phyloP scores from a whole-genome alignment of 306 rosid species.

The Cucumis hystrix region DNA sequence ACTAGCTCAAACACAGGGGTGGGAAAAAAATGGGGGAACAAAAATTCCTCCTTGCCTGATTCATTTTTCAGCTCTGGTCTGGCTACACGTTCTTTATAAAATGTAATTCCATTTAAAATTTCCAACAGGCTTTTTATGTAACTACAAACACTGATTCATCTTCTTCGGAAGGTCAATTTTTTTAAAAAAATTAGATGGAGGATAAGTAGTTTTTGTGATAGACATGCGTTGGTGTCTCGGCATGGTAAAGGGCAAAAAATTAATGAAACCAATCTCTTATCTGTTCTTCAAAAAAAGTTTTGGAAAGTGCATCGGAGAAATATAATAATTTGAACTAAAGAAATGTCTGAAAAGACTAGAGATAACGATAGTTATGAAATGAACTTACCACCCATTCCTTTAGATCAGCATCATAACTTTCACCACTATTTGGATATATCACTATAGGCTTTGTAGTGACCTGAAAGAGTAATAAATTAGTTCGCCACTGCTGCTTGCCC shows the following conservation, averaged over 20 bases:
- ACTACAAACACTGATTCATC: not conserved
- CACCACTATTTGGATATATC: constrained; percentile 87
- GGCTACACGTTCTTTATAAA: not conserved
- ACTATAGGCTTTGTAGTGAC: constrained; percentile 54
- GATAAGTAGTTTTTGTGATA: not conserved
- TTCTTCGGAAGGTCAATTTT: not conserved
- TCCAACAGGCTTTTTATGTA: not conserved
- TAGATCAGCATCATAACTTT: constrained; percentile 45
- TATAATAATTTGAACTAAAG: not conserved
- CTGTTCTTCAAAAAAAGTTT: not conserved
- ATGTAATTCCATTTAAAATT: not conserved
- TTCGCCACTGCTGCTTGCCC: not conserved
- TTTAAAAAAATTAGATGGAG: not conserved
- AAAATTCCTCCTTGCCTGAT: not conserved
- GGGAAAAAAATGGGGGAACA: not conserved
- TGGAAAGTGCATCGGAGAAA: not conserved
- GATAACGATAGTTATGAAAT: not conserved
- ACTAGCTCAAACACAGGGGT: not conserved
- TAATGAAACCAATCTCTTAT: not conserved
- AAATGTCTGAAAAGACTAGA: not conserved
- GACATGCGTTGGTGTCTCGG: not conserved
- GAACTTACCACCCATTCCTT: constrained; percentile 67
- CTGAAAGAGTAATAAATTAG: constrained; percentile 20
- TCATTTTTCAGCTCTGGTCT: not conserved
- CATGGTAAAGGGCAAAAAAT: not conserved